Percentiles rank a stretch among this genome's conserved stretches.
Evolutionary conservation across 23 red algal genomes (phyloP).

Genomic region (Gracilaria vermiculophylla): DNA sequence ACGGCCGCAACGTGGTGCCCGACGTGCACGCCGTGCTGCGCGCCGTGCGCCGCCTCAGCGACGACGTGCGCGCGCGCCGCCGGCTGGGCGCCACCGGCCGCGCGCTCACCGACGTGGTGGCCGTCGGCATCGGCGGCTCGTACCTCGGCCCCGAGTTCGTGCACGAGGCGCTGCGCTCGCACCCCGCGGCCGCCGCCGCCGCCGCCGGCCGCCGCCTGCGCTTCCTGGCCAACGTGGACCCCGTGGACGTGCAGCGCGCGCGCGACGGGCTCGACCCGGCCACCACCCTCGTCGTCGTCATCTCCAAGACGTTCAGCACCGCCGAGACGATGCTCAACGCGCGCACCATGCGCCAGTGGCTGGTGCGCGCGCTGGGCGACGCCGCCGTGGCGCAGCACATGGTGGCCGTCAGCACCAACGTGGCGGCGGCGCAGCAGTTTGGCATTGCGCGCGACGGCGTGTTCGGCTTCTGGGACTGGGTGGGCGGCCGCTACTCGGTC

Average conservation of each 20-base stretch:
- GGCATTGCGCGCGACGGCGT: conserved; percentile 86
- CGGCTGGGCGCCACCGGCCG: conserved; percentile 85
- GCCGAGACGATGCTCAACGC: conserved; percentile 99
- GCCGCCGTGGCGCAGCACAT: conserved; percentile 87
- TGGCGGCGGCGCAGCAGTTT: conserved; percentile 74
- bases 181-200: conserved; percentile 51
- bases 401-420: conserved; percentile 88
- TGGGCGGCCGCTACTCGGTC: conserved; percentile 94
- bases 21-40: conserved; percentile 80
- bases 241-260: conserved; percentile 85
- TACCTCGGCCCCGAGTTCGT: conserved; percentile 99
- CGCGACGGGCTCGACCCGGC: conserved; percentile 78
- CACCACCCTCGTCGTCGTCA: conserved; percentile 92
- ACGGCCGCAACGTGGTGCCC: conserved; percentile 61
- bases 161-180: conserved; percentile 83
- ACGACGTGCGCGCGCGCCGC: conserved; percentile 73
- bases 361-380: conserved; percentile 57
- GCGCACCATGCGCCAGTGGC: conserved; percentile 88
- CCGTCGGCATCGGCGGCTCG: conserved; percentile 93
- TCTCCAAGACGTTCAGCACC: conserved; percentile 98
- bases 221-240: conserved; percentile 96
- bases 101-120: conserved; percentile 83
- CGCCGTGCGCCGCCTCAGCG: conserved; percentile 49
- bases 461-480: conserved; percentile 99
- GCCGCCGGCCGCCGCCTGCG: conserved; percentile 76